Percentiles rank a stretch among this genome's conserved stretches.
Evolutionary conservation across 768 basidiomycete genomes (phyloP).

Genomic region (Suillus decipiens): DNA sequence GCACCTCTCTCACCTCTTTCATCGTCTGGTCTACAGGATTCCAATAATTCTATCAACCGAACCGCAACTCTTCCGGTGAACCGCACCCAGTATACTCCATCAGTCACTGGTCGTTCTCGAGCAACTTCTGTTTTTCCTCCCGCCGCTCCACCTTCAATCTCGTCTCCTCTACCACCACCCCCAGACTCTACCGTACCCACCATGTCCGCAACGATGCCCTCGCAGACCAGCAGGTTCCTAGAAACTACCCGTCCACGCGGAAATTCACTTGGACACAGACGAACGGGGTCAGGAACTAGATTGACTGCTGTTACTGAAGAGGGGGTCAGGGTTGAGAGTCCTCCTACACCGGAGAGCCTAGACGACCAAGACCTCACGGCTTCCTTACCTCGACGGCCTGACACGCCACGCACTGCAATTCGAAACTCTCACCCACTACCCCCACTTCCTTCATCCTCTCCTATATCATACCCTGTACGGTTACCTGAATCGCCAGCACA

Average conservation of each 20-base stretch:
- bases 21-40: constrained; percentile 12
- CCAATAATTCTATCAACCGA: constrained; percentile 33
- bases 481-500: constrained; percentile 54
- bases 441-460: constrained; percentile 56
- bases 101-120: constrained; percentile 43
- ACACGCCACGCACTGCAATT: constrained; percentile 44
- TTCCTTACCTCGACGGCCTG: constrained; percentile 36
- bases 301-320: constrained; percentile 69
- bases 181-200: constrained; percentile 38
- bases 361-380: constrained; percentile 31
- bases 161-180: constrained; percentile 58
- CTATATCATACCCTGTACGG: constrained; percentile 30
- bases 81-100: constrained; percentile 28
- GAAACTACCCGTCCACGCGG: constrained; percentile 47
- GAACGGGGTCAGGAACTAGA: constrained; percentile 56
- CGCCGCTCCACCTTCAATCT: constrained; percentile 62
- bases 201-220: constrained; percentile 31
- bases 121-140: constrained; percentile 65
- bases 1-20: constrained; percentile 23
- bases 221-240: constrained; percentile 33
- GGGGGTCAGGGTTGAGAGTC: constrained; percentile 39
- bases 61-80: constrained; percentile 36
- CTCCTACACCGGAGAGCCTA: constrained; percentile 21
- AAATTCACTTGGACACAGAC: constrained; percentile 52
- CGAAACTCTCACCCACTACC: constrained; percentile 68